Evolutionary conservation across 164 flowering plant genomes (phyloP).

Genomic region (Vitis riparia): DNA sequence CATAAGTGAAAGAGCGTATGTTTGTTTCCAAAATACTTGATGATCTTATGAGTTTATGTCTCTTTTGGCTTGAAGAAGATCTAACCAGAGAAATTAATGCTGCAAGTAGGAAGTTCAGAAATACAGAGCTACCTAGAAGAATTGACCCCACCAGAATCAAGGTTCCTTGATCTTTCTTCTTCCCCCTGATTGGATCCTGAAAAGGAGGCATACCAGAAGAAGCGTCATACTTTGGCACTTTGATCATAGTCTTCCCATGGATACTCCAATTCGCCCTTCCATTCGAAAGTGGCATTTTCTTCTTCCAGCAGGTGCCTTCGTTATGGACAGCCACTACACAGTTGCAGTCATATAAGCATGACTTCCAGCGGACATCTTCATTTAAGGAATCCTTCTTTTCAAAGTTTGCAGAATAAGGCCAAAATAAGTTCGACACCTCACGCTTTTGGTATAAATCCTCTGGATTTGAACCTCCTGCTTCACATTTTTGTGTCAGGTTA

Average conservation of each 20-base stretch:
- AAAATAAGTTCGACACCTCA: too few relatives aligned
- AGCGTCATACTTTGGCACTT: conserved; percentile 1
- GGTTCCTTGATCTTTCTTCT: not conserved
- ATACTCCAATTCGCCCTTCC: not conserved
- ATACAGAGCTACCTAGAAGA: conserved; percentile 14
- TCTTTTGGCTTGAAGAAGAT: not conserved
- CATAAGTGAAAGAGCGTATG: conserved; percentile 12
- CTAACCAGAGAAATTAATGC: not conserved
- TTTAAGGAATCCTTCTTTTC: too few relatives aligned
- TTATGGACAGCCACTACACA: too few relatives aligned
- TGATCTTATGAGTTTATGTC: not conserved
- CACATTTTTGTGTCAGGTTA: too few relatives aligned
- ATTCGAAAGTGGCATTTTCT: conserved; percentile 4
- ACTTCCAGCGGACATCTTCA: too few relatives aligned
- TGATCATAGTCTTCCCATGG: conserved; percentile 1
- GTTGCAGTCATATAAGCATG: too few relatives aligned
- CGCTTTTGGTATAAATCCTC: too few relatives aligned
- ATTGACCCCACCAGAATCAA: not conserved
- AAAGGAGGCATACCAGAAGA: not conserved
- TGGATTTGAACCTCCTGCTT: too few relatives aligned
- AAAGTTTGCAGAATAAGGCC: too few relatives aligned
- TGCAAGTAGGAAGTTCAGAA: conserved; percentile 5
- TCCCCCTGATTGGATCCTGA: not conserved
- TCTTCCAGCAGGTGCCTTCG: too few relatives aligned
- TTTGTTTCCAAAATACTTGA: not conserved